Conservation (phyloP, 106 monocot species). For the Acorus gramineus region DNA sequence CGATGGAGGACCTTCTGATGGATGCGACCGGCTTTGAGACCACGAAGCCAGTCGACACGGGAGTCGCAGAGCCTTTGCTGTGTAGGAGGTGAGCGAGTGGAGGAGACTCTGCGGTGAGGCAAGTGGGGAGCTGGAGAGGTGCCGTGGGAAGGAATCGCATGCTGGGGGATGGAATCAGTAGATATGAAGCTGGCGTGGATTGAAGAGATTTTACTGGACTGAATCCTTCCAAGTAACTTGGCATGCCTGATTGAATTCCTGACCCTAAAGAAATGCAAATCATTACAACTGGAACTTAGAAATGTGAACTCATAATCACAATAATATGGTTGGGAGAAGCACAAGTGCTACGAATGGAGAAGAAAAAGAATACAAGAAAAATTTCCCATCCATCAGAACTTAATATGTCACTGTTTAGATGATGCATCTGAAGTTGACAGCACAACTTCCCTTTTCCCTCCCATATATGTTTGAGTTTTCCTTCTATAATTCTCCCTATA, state of each 20-base stretch:
- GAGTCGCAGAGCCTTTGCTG: slow-evolving; percentile 84
- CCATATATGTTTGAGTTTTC: too few relatives aligned
- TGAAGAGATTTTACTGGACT: slow-evolving; percentile 70
- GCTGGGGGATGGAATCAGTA: slow-evolving; percentile 64
- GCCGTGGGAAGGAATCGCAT: slow-evolving; percentile 45
- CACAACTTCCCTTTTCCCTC: too few relatives aligned
- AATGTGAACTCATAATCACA: not conserved
- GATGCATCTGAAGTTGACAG: too few relatives aligned
- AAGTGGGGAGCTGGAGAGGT: slow-evolving; percentile 70
- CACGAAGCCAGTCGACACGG: slow-evolving; percentile 51
- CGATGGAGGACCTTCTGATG: slow-evolving; percentile 22
- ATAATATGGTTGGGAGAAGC: too few relatives aligned
- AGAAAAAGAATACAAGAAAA: too few relatives aligned
- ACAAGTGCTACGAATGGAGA: not conserved
- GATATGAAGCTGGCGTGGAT: slow-evolving; percentile 43
- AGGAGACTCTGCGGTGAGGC: slow-evolving; percentile 84
- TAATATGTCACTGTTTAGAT: too few relatives aligned
- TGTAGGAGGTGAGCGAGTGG: slow-evolving; percentile 86
- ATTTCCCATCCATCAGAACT: too few relatives aligned
- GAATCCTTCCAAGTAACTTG: slow-evolving; percentile 81
- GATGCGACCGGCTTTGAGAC: slow-evolving; percentile 65
- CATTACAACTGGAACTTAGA: too few relatives aligned
- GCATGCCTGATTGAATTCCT: slow-evolving; percentile 25
- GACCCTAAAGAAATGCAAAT: slow-evolving; percentile 20
- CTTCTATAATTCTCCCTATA: too few relatives aligned